Conservation (phyloP, 2,329 filamentous ascomycete species). For the Chaetoscypha palmicola region DNA sequence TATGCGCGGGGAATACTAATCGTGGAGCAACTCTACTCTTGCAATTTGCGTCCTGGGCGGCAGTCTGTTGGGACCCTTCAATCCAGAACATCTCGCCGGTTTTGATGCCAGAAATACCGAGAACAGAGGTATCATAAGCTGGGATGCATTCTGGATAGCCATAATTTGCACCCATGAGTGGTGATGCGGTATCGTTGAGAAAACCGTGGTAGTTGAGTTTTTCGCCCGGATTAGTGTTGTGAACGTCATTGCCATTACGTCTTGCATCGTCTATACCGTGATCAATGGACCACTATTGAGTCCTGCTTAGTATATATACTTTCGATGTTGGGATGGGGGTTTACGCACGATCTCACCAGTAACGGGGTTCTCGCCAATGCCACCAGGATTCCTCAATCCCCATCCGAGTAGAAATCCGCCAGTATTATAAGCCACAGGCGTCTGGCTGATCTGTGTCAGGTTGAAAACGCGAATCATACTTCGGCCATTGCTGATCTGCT, state of each 20-base stretch:
- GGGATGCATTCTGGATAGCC: slow-evolving; percentile 15
- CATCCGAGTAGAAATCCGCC: slow-evolving; percentile 10
- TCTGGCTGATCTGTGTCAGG: not conserved
- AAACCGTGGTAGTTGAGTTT: slow-evolving; percentile 15
- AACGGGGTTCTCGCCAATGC: slow-evolving; percentile 6
- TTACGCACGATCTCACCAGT: slow-evolving; percentile 9
- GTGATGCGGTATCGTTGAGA: slow-evolving; percentile 3
- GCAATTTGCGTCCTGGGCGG: slow-evolving; percentile 7
- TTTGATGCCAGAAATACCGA: slow-evolving; percentile 7
- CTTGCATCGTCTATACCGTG: slow-evolving; percentile 11
- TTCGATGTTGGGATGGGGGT: not conserved
- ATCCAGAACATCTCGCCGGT: slow-evolving; percentile 7
- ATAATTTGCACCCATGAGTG: slow-evolving; percentile 11
- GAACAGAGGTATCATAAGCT: slow-evolving; percentile 6
- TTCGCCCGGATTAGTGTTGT: slow-evolving; percentile 15
- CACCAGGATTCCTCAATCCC: slow-evolving; percentile 14
- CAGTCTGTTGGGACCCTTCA: not conserved
- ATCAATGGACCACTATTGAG: slow-evolving; percentile 12
- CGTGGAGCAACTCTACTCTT: slow-evolving; percentile 7
- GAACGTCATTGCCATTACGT: slow-evolving; percentile 8
- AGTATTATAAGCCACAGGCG: slow-evolving; percentile 5
- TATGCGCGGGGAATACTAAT: slow-evolving; percentile 13
- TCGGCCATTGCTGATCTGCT: slow-evolving; percentile 4
- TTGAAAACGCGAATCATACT: slow-evolving; percentile 11
- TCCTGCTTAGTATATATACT: not conserved